Conservation (phyloP, 2,329 filamentous ascomycete genomes). For the Malbranchea zuffiana region DNA sequence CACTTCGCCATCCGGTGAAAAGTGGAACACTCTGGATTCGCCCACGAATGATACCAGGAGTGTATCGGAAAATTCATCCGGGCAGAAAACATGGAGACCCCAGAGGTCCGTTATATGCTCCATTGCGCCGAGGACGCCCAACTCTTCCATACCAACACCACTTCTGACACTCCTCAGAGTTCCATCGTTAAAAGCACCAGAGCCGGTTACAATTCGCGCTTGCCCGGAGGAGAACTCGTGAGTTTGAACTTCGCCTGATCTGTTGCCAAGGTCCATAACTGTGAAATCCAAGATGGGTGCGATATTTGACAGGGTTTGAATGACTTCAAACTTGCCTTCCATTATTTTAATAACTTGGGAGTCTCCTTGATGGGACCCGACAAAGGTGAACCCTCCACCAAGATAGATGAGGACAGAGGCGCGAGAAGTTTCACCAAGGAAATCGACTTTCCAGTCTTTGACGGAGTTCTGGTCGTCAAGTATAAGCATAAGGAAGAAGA, state of each 20-base stretch:
- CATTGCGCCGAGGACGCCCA: conserved; percentile 72
- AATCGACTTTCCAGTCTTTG: conserved; percentile 57
- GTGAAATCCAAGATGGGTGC: conserved; percentile 88
- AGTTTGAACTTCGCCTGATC: conserved; percentile 63
- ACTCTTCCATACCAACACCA: conserved; percentile 81
- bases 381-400: conserved; percentile 55
- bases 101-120: conserved; percentile 63
- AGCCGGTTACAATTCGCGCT: conserved; percentile 83
- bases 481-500: conserved; percentile 75
- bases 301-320: conserved; percentile 74
- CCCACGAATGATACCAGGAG: conserved; percentile 70
- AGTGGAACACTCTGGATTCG: conserved; percentile 73
- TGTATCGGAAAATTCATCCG: conserved; percentile 46
- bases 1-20: conserved; percentile 62
- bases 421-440: conserved; percentile 59
- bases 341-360: conserved; percentile 65
- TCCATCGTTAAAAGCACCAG: conserved; percentile 80
- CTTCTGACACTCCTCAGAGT: conserved; percentile 83
- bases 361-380: conserved; percentile 88
- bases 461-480: conserved; percentile 56
- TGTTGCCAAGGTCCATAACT: conserved; percentile 89
- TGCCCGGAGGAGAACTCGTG: conserved; percentile 94
- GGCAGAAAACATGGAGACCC: conserved; percentile 46
- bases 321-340: conserved; percentile 51
- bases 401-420: conserved; percentile 72